Percentiles rank a stretch among this genome's conserved stretches.
Conservation (phyloP, 176 grass and related monocot species). For the Stipa capillata region DNA sequence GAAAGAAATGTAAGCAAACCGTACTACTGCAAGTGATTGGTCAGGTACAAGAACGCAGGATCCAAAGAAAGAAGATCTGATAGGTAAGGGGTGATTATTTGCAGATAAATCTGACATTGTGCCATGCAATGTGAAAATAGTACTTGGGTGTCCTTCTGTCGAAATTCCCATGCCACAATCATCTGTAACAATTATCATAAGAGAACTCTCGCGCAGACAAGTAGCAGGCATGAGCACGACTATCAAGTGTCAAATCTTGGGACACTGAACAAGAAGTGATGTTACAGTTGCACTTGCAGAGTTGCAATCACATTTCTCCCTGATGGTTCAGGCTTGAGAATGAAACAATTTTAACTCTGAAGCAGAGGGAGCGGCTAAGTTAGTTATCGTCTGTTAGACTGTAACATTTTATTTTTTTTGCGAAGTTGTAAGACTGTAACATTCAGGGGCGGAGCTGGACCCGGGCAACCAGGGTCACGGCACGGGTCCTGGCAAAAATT, state of each 20-base stretch:
- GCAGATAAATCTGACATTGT: neutral
- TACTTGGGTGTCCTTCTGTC: neutral
- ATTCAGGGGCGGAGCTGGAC: too few species aligned
- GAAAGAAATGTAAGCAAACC: neutral
- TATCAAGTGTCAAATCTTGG: neutral
- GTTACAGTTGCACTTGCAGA: neutral
- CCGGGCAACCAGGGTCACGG: too few species aligned
- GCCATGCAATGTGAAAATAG: neutral
- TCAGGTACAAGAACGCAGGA: neutral
- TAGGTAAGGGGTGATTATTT: neutral
- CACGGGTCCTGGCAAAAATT: too few species aligned
- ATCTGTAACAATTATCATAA: too few species aligned
- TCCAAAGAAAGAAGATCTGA: slow-evolving; percentile 21
- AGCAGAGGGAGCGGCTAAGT: neutral
- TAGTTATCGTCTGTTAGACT: too few species aligned
- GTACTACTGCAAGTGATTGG: neutral
- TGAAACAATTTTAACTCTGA: neutral
- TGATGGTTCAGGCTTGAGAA: neutral
- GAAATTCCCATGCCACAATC: too few species aligned
- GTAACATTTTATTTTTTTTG: too few species aligned
- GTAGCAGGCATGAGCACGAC: neutral
- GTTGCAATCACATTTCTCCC: slow-evolving; percentile 2
- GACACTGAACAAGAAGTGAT: too few species aligned
- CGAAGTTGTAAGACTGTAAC: too few species aligned
- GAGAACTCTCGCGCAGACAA: slow-evolving; percentile 19